Conservation (phyloP, 116 monocot species). For the Papilionanthe hybrid region DNA sequence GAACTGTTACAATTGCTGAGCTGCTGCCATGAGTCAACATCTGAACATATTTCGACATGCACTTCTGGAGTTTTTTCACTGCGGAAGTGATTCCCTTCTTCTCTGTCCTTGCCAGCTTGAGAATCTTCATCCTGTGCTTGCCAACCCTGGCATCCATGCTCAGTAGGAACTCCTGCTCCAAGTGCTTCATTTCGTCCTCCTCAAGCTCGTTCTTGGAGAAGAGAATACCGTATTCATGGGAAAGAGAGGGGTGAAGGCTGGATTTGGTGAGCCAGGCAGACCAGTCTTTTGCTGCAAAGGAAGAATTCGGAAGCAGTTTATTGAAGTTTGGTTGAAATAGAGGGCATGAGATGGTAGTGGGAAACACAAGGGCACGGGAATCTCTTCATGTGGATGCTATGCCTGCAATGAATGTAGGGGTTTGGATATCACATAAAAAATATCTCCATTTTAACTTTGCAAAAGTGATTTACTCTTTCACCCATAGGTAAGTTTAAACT, state of each 20-base stretch:
- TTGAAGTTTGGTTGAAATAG: not conserved
- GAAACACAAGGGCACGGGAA: not conserved
- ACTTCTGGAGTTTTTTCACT: not conserved
- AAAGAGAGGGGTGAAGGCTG: conserved; percentile 34
- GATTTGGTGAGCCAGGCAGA: conserved; percentile 66
- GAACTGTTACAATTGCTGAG: conserved; percentile 32
- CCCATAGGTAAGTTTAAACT: no score
- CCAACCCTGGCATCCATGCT: conserved; percentile 90
- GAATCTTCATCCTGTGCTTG: conserved; percentile 88
- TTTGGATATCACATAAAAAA: no score
- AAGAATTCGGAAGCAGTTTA: not conserved
- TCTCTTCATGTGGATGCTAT: conserved; percentile 1
- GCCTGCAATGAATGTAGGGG: not conserved
- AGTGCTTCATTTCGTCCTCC: conserved; percentile 55
- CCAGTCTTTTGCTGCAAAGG: conserved; percentile 56
- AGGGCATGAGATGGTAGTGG: not conserved
- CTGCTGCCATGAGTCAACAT: not conserved
- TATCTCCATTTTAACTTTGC: no score
- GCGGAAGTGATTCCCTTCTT: not conserved
- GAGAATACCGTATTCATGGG: conserved; percentile 57
- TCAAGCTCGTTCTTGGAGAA: conserved; percentile 82
- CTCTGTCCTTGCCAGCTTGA: conserved; percentile 61
- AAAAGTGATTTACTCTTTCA: no score
- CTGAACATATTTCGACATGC: not conserved
- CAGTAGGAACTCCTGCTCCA: conserved; percentile 78